phyloP scores from a whole-genome alignment of 768 basidiomycete genomes.

The Xerocomus brunneocitrinus region DNA sequence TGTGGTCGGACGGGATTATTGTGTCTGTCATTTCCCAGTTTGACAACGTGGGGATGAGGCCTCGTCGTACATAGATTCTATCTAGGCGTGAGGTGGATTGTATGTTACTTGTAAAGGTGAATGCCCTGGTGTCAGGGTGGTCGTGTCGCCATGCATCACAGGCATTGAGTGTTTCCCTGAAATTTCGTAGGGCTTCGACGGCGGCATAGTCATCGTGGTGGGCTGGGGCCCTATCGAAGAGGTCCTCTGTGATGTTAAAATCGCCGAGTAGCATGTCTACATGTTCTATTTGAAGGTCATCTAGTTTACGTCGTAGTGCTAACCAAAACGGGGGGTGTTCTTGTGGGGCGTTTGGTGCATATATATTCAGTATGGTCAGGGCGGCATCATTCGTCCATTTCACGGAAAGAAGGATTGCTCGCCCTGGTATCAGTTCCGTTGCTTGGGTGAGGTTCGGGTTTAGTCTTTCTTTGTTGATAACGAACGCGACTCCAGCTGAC shows the following conservation, averaged over 20 bases:
- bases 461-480: too few species aligned
- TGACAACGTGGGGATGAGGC: neutral
- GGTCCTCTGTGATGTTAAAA: conserved; percentile 39
- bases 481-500: too few species aligned
- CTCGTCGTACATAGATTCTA: neutral
- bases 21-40: neutral
- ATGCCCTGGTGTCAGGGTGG: neutral
- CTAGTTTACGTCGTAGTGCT: neutral
- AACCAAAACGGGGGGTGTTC: conserved; percentile 32
- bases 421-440: neutral
- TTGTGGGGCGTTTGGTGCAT: conserved; percentile 31
- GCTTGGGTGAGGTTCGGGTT: too few species aligned
- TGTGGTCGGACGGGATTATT: conserved; percentile 3
- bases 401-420: neutral
- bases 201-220: neutral
- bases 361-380: conserved; percentile 30
- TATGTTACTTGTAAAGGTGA: neutral
- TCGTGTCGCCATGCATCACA: neutral
- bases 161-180: neutral
- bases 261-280: conserved; percentile 37
- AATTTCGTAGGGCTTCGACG: conserved; percentile 12
- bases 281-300: too few species aligned
- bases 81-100: neutral
- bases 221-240: conserved; percentile 33
- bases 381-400: neutral